Conservation (phyloP, 2,329 filamentous ascomycete species). For the Ascomycota sp. region DNA sequence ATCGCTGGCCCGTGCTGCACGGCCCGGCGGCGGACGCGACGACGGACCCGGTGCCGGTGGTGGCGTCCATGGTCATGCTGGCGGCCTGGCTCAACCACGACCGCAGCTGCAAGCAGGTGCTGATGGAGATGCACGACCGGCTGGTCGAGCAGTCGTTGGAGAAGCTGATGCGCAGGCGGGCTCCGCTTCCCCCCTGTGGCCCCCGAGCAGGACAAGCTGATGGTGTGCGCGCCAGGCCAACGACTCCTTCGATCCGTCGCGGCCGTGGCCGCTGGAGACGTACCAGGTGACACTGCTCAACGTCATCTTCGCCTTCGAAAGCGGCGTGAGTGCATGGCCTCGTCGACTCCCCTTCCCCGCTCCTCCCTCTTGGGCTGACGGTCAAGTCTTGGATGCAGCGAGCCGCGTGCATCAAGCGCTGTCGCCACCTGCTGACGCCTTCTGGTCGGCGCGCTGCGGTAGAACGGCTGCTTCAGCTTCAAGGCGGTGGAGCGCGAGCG, state of each 20-base stretch:
- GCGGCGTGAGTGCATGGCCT: conserved; percentile 8
- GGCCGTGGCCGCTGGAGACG: conserved; percentile 10
- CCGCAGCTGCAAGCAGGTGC: conserved; percentile 7
- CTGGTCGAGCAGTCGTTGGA: conserved; percentile 12
- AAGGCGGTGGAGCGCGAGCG: conserved; percentile 15
- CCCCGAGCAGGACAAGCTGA: not conserved
- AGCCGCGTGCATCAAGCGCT: conserved; percentile 11
- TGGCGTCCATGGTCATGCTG: conserved; percentile 16
- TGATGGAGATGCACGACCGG: conserved; percentile 11
- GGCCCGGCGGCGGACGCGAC: conserved; percentile 13
- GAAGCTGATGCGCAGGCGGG: conserved; percentile 11
- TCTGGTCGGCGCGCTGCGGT: conserved; percentile 13
- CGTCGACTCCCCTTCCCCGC: not conserved
- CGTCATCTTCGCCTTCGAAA: conserved; percentile 18
- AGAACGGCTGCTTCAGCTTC: conserved; percentile 15
- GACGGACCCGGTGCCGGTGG: conserved; percentile 7
- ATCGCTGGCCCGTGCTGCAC: conserved; percentile 20
- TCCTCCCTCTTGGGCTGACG: not conserved
- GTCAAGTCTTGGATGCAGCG: conserved; percentile 6
- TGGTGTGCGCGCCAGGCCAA: conserved; percentile 2
- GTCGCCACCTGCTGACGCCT: conserved; percentile 14
- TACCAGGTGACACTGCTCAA: conserved; percentile 17
- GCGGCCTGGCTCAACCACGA: conserved; percentile 16
- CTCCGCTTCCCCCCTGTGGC: too few species aligned
- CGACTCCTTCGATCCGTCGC: conserved; percentile 4